phyloP scores from a whole-genome alignment of 306 rosid genomes.

The Gillenia trifoliata region DNA sequence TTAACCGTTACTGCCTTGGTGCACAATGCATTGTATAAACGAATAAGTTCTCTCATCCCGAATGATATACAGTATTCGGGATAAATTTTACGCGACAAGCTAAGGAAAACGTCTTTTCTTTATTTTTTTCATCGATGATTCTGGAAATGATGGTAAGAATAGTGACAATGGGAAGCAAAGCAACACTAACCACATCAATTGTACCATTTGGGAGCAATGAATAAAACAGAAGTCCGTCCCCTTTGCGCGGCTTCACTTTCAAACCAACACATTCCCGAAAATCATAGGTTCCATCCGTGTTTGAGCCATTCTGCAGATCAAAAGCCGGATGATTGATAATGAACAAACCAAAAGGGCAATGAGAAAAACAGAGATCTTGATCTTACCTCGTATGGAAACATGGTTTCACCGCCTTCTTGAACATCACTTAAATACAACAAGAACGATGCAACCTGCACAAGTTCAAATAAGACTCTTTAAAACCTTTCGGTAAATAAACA shows the following conservation, averaged over 20 bases:
- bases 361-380: neutral
- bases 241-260: slow-evolving; percentile 78
- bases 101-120: neutral
- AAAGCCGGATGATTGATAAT: neutral
- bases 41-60: neutral
- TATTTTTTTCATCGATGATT: neutral
- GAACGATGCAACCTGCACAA: slow-evolving; percentile 70
- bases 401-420: slow-evolving; percentile 81
- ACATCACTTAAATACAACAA: slow-evolving; percentile 82
- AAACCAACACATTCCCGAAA: slow-evolving; percentile 55
- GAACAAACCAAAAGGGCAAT: neutral
- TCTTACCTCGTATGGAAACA: slow-evolving; percentile 87
- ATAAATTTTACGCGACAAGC: neutral
- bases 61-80: neutral
- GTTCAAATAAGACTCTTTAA: slow-evolving; percentile 6
- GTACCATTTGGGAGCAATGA: slow-evolving; percentile 69
- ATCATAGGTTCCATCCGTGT: slow-evolving; percentile 56
- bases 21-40: neutral
- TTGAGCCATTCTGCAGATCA: slow-evolving; percentile 63
- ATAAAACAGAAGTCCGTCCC: slow-evolving; percentile 89
- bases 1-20: neutral
- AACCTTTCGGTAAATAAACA: neutral
- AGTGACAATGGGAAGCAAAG: slow-evolving; percentile 1
- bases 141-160: neutral
- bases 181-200: slow-evolving; percentile 68